Percentiles rank a stretch among this genome's conserved stretches.
phyloP scores from a whole-genome alignment of 2,329 filamentous ascomycete genomes.

The Orbilia javanica region DNA sequence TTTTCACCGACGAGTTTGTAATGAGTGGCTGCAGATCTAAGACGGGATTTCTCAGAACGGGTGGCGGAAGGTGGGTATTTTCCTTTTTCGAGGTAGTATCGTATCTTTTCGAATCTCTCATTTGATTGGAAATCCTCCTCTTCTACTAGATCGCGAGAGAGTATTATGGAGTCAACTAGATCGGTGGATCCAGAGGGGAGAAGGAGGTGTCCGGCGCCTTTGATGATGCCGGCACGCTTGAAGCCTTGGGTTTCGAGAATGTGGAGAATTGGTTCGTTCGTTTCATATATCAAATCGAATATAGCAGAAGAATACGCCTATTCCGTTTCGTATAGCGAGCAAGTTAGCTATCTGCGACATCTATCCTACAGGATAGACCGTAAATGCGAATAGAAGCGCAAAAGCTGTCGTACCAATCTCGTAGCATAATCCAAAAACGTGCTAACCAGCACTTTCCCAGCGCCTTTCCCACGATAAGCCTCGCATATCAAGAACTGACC shows the following conservation, averaged over 20 bases:
- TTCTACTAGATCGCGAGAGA: slow-evolving; percentile 70
- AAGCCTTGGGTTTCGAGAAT: slow-evolving; percentile 82
- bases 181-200: slow-evolving; percentile 66
- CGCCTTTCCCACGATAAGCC: slow-evolving; percentile 78
- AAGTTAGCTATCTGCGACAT: background rate
- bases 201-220: slow-evolving; percentile 70
- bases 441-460: slow-evolving; percentile 81
- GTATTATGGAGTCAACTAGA: slow-evolving; percentile 73
- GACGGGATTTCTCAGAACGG: slow-evolving; percentile 92
- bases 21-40: slow-evolving; percentile 92
- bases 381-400: slow-evolving; percentile 57
- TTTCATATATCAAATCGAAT: slow-evolving; percentile 82
- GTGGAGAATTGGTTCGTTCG: slow-evolving; percentile 77
- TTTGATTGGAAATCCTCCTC: slow-evolving; percentile 77
- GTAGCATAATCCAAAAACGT: slow-evolving; percentile 82
- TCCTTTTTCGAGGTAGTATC: slow-evolving; percentile 93
- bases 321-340: background rate
- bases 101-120: slow-evolving; percentile 98
- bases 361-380: background rate
- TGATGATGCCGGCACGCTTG: slow-evolving; percentile 77
- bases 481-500: slow-evolving; percentile 82
- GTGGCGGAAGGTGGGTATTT: slow-evolving; percentile 94
- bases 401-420: slow-evolving; percentile 68
- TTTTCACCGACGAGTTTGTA: slow-evolving; percentile 86
- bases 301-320: slow-evolving; percentile 78